phyloP scores from a whole-genome alignment of 2,329 filamentous ascomycete species.

The Penicillium hordei region DNA sequence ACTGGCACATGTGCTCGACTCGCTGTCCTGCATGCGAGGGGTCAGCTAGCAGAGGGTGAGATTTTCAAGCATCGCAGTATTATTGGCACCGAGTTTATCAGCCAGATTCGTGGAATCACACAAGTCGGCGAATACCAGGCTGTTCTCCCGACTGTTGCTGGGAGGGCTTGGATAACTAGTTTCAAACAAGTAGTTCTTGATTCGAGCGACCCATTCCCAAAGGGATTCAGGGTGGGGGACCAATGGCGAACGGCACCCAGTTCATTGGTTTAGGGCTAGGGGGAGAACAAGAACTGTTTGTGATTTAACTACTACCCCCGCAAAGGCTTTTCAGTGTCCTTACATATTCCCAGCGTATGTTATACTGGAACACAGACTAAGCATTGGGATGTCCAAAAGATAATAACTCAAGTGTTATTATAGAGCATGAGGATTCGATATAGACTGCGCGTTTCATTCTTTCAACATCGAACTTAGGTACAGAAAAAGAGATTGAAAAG shows the following conservation, averaged over 20 bases:
- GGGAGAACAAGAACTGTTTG: neutral
- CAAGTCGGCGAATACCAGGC: slow-evolving; percentile 44
- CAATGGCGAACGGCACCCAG: slow-evolving; percentile 22
- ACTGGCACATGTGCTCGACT: slow-evolving; percentile 48
- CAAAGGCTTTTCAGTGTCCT: neutral
- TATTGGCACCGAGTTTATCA: slow-evolving; percentile 46
- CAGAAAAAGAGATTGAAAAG: neutral
- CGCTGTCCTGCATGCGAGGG: slow-evolving; percentile 46
- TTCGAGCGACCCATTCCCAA: slow-evolving; percentile 47
- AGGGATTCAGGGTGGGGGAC: slow-evolving; percentile 43
- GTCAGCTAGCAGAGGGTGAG: slow-evolving; percentile 40
- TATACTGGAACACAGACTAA: neutral
- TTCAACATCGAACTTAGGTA: neutral
- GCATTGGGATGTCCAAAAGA: neutral
- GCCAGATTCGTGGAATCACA: slow-evolving; percentile 39
- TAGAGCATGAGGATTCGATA: neutral
- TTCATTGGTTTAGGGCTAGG: neutral
- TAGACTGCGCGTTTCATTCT: neutral
- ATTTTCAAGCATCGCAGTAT: slow-evolving; percentile 44
- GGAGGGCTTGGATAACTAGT: slow-evolving; percentile 49
- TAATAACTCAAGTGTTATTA: neutral
- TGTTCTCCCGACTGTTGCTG: slow-evolving; percentile 45
- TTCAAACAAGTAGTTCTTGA: slow-evolving; percentile 48
- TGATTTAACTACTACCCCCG: neutral
- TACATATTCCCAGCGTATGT: neutral